A percentile compares a stretch with the other conserved stretches of the same genome.
Evolutionary conservation across 148 eudicot species (phyloP).

Genomic region (Rheum nobile): DNA sequence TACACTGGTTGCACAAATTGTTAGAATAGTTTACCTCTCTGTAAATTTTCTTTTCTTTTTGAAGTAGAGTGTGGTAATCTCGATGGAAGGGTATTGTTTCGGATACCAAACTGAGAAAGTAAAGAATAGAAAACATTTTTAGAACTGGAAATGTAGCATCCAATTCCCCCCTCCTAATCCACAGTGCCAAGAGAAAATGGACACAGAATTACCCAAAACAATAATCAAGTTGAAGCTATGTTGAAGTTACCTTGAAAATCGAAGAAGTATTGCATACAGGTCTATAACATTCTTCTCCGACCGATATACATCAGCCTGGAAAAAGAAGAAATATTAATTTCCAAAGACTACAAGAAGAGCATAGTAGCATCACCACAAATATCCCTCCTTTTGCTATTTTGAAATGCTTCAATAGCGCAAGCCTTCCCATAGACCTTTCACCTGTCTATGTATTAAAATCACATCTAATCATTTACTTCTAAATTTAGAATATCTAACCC

Average conservation of each 20-base stretch:
- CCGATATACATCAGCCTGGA: constrained; percentile 35
- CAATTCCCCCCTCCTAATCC: background rate
- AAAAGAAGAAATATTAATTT: background rate
- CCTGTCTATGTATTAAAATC: background rate
- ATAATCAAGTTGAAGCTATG: constrained; percentile 9
- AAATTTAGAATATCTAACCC: background rate
- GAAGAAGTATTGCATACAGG: constrained; percentile 74
- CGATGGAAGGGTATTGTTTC: constrained; percentile 91
- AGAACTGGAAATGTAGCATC: background rate
- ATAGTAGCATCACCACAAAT: background rate
- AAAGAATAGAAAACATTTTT: constrained; percentile 14
- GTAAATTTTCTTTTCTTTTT: constrained; percentile 43
- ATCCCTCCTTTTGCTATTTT: background rate
- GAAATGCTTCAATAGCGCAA: background rate
- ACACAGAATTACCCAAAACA: background rate
- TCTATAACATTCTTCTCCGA: constrained; percentile 64
- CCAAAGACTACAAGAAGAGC: background rate
- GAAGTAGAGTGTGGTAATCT: constrained; percentile 57
- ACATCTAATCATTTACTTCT: background rate
- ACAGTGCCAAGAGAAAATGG: background rate
- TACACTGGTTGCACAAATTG: background rate
- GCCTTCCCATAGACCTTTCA: background rate
- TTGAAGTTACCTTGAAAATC: constrained; percentile 72
- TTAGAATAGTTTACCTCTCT: constrained; percentile 39
- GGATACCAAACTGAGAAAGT: constrained; percentile 63